These are phyloP conservation scores for Colletotrichum kahawae DNA, from an alignment of 2,329 filamentous ascomycete species.

Conservation along the genomic window DNA sequence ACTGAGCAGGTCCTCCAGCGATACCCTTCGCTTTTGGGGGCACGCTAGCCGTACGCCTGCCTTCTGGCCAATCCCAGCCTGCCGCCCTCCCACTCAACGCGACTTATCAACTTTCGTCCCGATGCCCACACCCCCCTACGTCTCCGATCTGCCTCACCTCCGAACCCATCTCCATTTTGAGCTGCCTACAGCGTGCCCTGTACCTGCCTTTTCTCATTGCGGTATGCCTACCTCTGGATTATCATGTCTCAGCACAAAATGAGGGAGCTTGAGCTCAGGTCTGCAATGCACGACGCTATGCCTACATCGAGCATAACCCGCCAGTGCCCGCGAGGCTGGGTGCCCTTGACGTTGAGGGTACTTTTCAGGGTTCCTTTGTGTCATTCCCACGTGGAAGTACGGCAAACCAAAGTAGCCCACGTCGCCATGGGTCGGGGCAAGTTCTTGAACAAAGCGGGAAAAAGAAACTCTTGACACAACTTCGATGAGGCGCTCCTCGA, in stretches of 20 bases:
- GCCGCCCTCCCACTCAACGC: background rate
- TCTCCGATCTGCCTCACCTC: background rate
- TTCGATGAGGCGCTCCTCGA: background rate
- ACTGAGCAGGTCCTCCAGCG: conserved; percentile 9
- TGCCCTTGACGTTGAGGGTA: background rate
- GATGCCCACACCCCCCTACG: conserved; percentile 13
- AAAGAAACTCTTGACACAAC: background rate
- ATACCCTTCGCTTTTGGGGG: background rate
- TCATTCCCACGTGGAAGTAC: background rate
- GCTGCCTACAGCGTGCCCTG: background rate
- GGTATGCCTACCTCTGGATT: background rate
- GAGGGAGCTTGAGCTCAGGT: background rate
- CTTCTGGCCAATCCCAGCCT: conserved; percentile 5
- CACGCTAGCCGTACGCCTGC: background rate
- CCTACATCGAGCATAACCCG: background rate
- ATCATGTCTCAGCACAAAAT: background rate
- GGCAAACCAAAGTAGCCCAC: background rate
- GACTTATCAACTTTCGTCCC: background rate
- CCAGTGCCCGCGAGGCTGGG: background rate
- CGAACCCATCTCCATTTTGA: background rate
- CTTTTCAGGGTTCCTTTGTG: background rate
- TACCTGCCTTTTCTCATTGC: background rate
- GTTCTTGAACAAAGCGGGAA: background rate
- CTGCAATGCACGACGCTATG: background rate
- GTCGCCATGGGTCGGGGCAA: background rate